Percentiles rank a stretch among this genome's conserved stretches.
phyloP scores from a whole-genome alignment of 2,329 filamentous ascomycete genomes.

The Xylaria sp. region DNA sequence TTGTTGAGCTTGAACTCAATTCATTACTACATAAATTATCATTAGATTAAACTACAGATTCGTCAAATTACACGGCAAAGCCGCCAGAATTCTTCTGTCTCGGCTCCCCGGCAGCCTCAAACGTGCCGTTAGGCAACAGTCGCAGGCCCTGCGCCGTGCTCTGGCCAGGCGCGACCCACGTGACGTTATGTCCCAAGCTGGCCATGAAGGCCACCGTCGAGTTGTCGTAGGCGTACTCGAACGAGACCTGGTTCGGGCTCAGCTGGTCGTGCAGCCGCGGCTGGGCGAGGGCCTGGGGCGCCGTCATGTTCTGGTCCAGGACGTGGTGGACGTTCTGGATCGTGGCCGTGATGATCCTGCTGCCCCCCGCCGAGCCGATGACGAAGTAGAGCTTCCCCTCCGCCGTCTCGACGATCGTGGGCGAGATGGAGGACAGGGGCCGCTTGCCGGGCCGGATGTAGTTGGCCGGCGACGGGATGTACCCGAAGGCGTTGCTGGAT shows the following conservation, averaged over 20 bases:
- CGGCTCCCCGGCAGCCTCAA: slow-evolving; percentile 86
- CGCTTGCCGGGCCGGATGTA: slow-evolving; percentile 81
- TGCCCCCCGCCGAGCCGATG: slow-evolving; percentile 83
- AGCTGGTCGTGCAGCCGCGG: slow-evolving; percentile 87
- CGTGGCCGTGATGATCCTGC: slow-evolving; percentile 83
- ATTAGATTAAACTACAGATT: slow-evolving; percentile 5
- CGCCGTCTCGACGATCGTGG: slow-evolving; percentile 77
- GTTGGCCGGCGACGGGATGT: slow-evolving; percentile 77
- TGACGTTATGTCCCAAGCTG: slow-evolving; percentile 76
- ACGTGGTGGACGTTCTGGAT: slow-evolving; percentile 82
- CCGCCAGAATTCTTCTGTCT: slow-evolving; percentile 80
- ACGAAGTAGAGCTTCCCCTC: slow-evolving; percentile 76
- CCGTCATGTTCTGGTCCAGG: slow-evolving; percentile 72
- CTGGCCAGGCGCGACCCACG: slow-evolving; percentile 71
- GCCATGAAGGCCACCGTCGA: slow-evolving; percentile 73
- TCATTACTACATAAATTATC: slow-evolving; percentile 25
- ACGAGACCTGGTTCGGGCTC: slow-evolving; percentile 71
- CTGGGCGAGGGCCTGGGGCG: slow-evolving; percentile 69
- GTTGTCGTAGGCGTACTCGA: slow-evolving; percentile 80
- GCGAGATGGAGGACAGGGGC: slow-evolving; percentile 80
- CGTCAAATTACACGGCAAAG: slow-evolving; percentile 56
- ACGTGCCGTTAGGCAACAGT: slow-evolving; percentile 69
- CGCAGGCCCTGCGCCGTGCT: slow-evolving; percentile 80
- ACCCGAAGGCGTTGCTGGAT: slow-evolving; percentile 78
- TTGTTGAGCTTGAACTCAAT: background rate